phyloP scores from a whole-genome alignment of 2,329 filamentous ascomycete species.

The Domatiomyces globalis region DNA sequence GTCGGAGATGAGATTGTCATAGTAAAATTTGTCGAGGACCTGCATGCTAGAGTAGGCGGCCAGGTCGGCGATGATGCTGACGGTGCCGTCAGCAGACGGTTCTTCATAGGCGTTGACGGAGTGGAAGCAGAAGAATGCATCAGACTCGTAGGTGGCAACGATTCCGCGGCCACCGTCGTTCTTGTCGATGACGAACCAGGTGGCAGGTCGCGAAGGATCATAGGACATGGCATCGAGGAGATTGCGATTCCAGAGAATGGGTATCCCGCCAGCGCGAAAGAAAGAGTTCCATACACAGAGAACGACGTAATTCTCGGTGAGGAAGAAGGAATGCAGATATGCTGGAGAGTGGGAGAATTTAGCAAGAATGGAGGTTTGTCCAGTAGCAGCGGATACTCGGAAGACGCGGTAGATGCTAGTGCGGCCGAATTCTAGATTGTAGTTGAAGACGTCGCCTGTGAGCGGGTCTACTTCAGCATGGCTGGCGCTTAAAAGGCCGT shows the following conservation, averaged over 20 bases:
- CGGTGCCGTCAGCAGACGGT: constrained; percentile 24
- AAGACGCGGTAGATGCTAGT: constrained; percentile 55
- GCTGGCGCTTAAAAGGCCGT: constrained; percentile 52
- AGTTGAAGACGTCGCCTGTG: constrained; percentile 69
- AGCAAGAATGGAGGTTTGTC: constrained; percentile 56
- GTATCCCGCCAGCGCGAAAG: constrained; percentile 42
- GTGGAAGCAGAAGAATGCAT: constrained; percentile 66
- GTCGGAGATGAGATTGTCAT: constrained; percentile 51
- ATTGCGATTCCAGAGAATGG: constrained; percentile 51
- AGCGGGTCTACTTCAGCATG: constrained; percentile 58
- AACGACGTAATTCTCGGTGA: constrained; percentile 56
- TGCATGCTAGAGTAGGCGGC: constrained; percentile 50
- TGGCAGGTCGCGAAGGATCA: constrained; percentile 40
- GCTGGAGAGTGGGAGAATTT: constrained; percentile 46
- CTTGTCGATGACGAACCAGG: constrained; percentile 65
- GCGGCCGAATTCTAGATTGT: constrained; percentile 51
- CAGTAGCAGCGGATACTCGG: constrained; percentile 45
- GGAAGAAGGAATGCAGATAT: constrained; percentile 72
- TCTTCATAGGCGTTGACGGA: constrained; percentile 64
- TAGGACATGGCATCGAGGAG: constrained; percentile 56
- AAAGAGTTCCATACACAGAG: constrained; percentile 59
- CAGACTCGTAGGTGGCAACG: constrained; percentile 52
- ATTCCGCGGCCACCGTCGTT: constrained; percentile 43
- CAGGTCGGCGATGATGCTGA: constrained; percentile 51
- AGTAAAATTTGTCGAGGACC: constrained; percentile 53